Percentiles rank a stretch among this genome's conserved stretches.
Conservation (phyloP, 805 yeast species). For the Candida quercuum region DNA sequence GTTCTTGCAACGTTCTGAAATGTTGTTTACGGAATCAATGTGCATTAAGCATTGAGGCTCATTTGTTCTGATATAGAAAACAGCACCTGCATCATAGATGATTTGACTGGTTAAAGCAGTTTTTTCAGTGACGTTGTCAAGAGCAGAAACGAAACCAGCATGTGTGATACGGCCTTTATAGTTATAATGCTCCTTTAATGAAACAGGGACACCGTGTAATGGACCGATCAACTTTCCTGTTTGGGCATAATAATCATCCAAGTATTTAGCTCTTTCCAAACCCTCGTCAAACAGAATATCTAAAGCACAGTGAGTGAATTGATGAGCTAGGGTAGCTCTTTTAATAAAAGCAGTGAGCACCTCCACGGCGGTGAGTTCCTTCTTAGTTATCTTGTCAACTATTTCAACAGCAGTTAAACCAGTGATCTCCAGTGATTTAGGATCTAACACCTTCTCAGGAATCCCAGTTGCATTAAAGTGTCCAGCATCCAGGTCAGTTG, state of each 20-base stretch:
- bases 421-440: constrained; percentile 14
- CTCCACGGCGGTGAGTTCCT: constrained; percentile 3
- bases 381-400: constrained; percentile 8
- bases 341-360: constrained; percentile 14
- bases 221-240: constrained; percentile 54
- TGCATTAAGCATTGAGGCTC: constrained; percentile 69
- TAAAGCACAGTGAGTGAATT: constrained; percentile 51
- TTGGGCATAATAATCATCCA: constrained; percentile 45
- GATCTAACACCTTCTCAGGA: constrained; percentile 17
- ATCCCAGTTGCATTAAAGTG: constrained; percentile 19
- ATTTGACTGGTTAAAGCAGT: constrained; percentile 43
- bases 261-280: constrained; percentile 44
- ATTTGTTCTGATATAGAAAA: constrained; percentile 57
- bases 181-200: constrained; percentile 59
- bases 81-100: constrained; percentile 32
- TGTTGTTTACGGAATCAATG: constrained; percentile 53
- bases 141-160: constrained; percentile 47
- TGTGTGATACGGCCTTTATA: constrained; percentile 47
- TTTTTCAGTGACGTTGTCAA: constrained; percentile 22
- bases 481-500: constrained; percentile 16
- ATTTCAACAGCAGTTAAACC: constrained; percentile 9
- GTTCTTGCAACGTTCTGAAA: constrained; percentile 53
- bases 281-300: constrained; percentile 64
- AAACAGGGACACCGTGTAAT: constrained; percentile 63
- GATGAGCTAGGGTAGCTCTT: constrained; percentile 58